These are phyloP conservation scores for Ophiosphaerella korrae DNA, from an alignment of 2,329 filamentous ascomycete species.

Conservation along the genomic window DNA sequence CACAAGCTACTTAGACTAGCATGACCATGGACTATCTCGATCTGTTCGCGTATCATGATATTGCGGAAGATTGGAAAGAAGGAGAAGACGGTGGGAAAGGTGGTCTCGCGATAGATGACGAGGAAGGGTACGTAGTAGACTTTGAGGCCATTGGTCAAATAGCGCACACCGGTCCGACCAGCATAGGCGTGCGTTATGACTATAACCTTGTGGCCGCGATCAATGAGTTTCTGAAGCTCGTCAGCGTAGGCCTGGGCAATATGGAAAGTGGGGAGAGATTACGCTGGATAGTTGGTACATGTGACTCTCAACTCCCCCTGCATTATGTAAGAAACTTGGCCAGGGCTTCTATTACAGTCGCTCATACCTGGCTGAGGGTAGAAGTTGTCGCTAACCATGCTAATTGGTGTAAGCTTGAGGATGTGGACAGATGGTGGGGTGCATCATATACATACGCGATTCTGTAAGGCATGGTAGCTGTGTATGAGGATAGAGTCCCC, in stretches of 20 bases:
- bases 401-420: constrained; percentile 35
- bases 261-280: constrained; percentile 23
- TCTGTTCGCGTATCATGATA: constrained; percentile 90
- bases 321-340: constrained; percentile 22
- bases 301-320: constrained; percentile 90
- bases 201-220: constrained; percentile 96
- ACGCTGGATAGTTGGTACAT: constrained; percentile 94
- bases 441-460: constrained; percentile 62
- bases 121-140: constrained; percentile 98
- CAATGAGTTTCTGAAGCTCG: constrained; percentile 76
- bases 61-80: constrained; percentile 98
- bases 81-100: constrained; percentile 96
- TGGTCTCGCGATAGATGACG: constrained; percentile 90
- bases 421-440: neutral
- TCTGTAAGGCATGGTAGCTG: constrained; percentile 66
- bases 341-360: neutral
- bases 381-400: constrained; percentile 99
- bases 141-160: constrained; percentile 96
- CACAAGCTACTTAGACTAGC: constrained; percentile 90
- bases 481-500: constrained; percentile 27
- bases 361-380: constrained; percentile 82
- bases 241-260: constrained; percentile 14
- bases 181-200: constrained; percentile 96
- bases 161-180: constrained; percentile 87
- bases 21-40: constrained; percentile 98